Conservation (phyloP, 495 filamentous ascomycete genomes). For the Penicillium diatomitis region DNA sequence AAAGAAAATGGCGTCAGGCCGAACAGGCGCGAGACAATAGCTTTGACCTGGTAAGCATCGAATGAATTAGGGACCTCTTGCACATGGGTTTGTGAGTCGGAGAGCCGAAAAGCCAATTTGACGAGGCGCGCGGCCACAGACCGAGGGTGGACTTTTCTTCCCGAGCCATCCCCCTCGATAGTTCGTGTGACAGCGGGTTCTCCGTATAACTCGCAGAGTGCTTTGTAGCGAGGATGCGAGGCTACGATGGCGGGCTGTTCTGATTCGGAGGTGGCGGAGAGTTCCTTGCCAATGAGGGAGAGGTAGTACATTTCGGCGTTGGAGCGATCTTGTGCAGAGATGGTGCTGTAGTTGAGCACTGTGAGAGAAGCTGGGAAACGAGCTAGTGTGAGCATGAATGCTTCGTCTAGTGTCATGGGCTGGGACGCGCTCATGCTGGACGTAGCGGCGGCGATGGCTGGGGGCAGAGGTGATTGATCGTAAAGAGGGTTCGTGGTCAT, state of each 20-base stretch:
- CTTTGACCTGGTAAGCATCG: constrained; percentile 73
- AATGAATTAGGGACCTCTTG: constrained; percentile 65
- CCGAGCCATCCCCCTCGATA: constrained; percentile 8
- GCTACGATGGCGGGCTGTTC: constrained; percentile 45
- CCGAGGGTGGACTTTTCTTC: constrained; percentile 39
- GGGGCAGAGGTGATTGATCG: constrained; percentile 42
- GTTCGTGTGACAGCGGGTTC: constrained; percentile 46
- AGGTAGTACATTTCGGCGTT: constrained; percentile 94
- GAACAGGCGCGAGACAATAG: constrained; percentile 64
- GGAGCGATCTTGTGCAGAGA: constrained; percentile 60
- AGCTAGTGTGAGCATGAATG: constrained; percentile 81
- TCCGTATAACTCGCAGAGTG: constrained; percentile 66
- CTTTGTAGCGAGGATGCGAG: constrained; percentile 58
- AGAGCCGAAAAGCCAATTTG: constrained; percentile 48
- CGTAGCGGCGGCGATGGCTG: constrained; percentile 19
- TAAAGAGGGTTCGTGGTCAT: constrained; percentile 80
- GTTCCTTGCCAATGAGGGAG: constrained; percentile 62
- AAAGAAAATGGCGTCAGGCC: constrained; percentile 52
- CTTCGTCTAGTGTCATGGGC: constrained; percentile 55
- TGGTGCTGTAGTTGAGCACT: constrained; percentile 67
- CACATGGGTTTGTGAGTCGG: constrained; percentile 8
- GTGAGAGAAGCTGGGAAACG: constrained; percentile 54
- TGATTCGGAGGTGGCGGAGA: constrained; percentile 49
- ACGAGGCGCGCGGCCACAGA: constrained; percentile 69
- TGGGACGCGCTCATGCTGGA: constrained; percentile 13